Conservation (phyloP, 2,329 filamentous ascomycete genomes). For the Samsoniella hepiali region DNA sequence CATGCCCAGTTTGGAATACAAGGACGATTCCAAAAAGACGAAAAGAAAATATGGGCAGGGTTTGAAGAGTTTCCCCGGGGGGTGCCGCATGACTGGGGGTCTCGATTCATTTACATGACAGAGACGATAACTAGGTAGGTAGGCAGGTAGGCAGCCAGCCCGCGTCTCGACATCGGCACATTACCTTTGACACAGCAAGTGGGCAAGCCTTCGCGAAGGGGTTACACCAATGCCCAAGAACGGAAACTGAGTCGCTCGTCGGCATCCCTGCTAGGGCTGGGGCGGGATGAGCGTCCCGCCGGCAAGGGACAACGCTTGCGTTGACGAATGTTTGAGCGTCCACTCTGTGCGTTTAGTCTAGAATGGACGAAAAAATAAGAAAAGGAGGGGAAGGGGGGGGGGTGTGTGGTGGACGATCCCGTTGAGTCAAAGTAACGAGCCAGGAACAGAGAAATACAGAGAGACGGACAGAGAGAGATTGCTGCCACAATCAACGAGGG, state of each 20-base stretch:
- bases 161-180: slow-evolving; percentile 4
- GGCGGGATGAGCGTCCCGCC: slow-evolving; percentile 11
- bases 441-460: neutral
- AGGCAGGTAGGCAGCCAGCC: neutral
- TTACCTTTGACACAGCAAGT: slow-evolving; percentile 10
- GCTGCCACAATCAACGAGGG: neutral
- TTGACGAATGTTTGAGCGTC: slow-evolving; percentile 11
- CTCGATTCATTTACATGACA: slow-evolving; percentile 6
- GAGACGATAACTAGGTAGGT: neutral
- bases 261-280: slow-evolving; percentile 6
- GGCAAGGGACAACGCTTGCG: neutral
- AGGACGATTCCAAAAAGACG: neutral
- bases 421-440: neutral
- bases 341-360: neutral
- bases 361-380: neutral
- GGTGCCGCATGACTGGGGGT: neutral
- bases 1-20: slow-evolving; percentile 5
- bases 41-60: neutral
- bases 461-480: neutral
- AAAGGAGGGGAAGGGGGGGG: neutral
- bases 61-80: neutral
- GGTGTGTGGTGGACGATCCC: neutral
- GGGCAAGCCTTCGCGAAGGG: neutral
- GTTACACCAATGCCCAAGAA: slow-evolving; percentile 3
- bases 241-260: slow-evolving; percentile 10